A percentile compares a stretch with the other conserved stretches of the same genome.
Conservation (phyloP, 108 stramenopile species). For the Cyclostephanos tholiformis region DNA sequence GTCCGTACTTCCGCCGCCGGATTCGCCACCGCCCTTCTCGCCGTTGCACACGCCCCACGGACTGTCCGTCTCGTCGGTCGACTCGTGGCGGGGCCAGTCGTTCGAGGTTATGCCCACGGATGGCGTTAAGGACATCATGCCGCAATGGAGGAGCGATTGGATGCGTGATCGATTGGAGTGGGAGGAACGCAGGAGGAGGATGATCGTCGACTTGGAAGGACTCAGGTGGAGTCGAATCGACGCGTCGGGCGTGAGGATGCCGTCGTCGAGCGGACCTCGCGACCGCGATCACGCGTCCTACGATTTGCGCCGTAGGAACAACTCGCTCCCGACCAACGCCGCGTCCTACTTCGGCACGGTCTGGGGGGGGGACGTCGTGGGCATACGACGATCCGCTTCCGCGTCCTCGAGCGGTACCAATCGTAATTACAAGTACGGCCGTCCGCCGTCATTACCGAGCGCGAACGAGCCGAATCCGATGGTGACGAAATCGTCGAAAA, state of each 20-base stretch:
- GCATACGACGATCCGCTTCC: neutral
- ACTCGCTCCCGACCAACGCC: slow-evolving; percentile 5
- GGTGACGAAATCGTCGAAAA: slow-evolving; percentile 37
- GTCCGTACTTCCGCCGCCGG: neutral
- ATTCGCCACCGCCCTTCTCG: slow-evolving; percentile 1
- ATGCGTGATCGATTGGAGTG: slow-evolving; percentile 24
- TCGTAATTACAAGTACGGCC: slow-evolving; percentile 34
- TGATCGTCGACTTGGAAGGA: neutral
- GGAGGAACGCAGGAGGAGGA: slow-evolving; percentile 10
- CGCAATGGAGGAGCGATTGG: slow-evolving; percentile 34
- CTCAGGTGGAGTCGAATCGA: slow-evolving; percentile 21
- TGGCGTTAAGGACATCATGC: slow-evolving; percentile 17
- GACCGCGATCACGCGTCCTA: neutral
- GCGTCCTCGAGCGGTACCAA: neutral
- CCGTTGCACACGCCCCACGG: slow-evolving; percentile 1
- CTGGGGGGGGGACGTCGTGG: too few species aligned
- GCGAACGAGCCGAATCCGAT: slow-evolving; percentile 39
- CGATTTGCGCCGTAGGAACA: neutral
- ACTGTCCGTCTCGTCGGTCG: slow-evolving; percentile 25
- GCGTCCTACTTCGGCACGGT: neutral
- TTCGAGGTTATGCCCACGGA: slow-evolving; percentile 39
- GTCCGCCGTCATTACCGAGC: slow-evolving; percentile 16
- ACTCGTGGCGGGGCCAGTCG: slow-evolving; percentile 15
- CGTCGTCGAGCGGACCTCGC: neutral
- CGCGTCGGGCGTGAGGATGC: neutral